Conservation (phyloP, 164 flowering plant genomes). For the Stephania yunnanensis region DNA sequence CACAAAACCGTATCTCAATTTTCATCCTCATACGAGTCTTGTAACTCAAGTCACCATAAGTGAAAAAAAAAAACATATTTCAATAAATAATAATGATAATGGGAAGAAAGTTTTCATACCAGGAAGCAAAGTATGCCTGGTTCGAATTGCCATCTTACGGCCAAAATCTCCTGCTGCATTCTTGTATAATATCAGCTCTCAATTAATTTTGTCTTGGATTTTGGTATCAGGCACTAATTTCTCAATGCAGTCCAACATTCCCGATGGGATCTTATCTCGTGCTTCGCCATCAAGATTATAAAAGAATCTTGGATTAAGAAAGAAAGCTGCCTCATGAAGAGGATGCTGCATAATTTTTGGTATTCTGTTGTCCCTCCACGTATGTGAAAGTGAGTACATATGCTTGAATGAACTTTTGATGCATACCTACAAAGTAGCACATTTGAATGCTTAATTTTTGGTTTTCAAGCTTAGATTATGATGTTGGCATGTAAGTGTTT, state of each 20-base stretch:
- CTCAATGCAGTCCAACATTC: conserved; percentile 78
- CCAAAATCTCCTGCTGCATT: conserved; percentile 80
- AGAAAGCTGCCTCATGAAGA: conserved; percentile 82
- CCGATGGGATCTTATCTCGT: conserved; percentile 51
- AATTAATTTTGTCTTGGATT: conserved; percentile 69
- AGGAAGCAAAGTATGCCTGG: conserved; percentile 63
- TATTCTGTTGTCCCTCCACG: no score
- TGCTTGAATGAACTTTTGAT: no score
- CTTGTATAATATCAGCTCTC: conserved; percentile 67
- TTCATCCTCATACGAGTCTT: neutral
- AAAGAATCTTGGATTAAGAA: conserved; percentile 75
- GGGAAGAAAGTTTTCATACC: conserved; percentile 36
- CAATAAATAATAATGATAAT: neutral
- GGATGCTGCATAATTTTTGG: conserved; percentile 55
- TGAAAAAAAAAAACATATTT: neutral
- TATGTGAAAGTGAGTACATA: no score
- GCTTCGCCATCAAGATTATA: conserved; percentile 63
- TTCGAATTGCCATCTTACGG: conserved; percentile 78
- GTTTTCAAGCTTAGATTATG: no score
- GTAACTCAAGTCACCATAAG: neutral
- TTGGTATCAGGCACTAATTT: conserved; percentile 66
- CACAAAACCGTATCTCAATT: no score
- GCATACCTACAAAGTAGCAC: no score
- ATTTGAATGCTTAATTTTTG: no score
- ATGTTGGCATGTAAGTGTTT: no score